Conservation (phyloP, 768 basidiomycete genomes). For the Xerocomellus chrysenteron region DNA sequence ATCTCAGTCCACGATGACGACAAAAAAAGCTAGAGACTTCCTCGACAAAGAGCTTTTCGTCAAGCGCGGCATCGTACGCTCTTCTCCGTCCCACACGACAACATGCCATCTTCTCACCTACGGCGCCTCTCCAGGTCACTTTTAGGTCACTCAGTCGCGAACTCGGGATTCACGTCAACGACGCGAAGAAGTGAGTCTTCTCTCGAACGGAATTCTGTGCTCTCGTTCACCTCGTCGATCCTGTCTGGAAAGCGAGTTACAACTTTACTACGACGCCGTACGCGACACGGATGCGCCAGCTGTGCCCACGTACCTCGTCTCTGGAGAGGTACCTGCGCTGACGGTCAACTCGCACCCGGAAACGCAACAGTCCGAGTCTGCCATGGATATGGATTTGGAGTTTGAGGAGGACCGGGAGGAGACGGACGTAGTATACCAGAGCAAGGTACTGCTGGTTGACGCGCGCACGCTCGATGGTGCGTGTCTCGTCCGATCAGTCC, state of each 20-base stretch:
- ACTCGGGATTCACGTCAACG: constrained; percentile 70
- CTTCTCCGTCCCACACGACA: background rate
- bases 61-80: constrained; percentile 42
- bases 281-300: constrained; percentile 29
- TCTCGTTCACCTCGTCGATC: background rate
- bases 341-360: background rate
- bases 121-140: constrained; percentile 55
- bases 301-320: constrained; percentile 70
- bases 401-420: constrained; percentile 41
- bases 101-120: background rate
- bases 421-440: constrained; percentile 44
- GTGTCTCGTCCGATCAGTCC: constrained; percentile 13
- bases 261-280: constrained; percentile 50
- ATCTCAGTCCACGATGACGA: constrained; percentile 26
- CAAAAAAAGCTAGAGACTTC: constrained; percentile 36
- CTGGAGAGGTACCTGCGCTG: constrained; percentile 47
- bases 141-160: constrained; percentile 74
- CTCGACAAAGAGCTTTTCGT: constrained; percentile 48
- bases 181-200: constrained; percentile 64
- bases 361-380: constrained; percentile 7
- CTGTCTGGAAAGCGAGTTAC: constrained; percentile 53
- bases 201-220: background rate
- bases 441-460: constrained; percentile 56
- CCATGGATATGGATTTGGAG: constrained; percentile 37
- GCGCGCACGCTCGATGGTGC: constrained; percentile 66